A percentile compares a stretch with the other conserved stretches of the same genome.
Evolutionary conservation across 768 basidiomycete genomes (phyloP).

Genomic region (Tulasnella sp.): DNA sequence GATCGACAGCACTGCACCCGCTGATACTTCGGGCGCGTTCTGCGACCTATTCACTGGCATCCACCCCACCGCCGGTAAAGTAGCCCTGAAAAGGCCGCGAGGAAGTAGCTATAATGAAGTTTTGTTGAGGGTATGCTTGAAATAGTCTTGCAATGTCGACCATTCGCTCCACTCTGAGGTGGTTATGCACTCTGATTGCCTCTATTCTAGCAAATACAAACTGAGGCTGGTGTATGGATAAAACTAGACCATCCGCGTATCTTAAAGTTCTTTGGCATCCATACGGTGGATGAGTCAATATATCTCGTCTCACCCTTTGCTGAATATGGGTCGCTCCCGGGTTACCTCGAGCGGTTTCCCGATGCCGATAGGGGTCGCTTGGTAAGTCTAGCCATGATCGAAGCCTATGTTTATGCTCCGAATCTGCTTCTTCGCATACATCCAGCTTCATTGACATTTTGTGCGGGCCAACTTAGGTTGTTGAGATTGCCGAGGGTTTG

Average conservation of each 20-base stretch:
- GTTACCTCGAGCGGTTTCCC: neutral
- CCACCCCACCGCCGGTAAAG: neutral
- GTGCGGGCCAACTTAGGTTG: neutral
- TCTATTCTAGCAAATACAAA: neutral
- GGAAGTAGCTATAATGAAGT: neutral
- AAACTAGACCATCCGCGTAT: neutral
- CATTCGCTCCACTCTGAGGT: no score
- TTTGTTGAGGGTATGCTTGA: neutral
- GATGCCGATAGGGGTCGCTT: neutral
- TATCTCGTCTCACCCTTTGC: constrained; percentile 17
- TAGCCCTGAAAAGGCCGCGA: neutral
- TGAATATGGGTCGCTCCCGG: neutral
- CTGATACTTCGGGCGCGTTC: neutral
- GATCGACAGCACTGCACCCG: neutral
- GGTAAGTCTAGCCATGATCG: neutral
- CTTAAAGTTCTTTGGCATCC: neutral
- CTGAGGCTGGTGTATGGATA: neutral
- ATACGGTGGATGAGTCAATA: neutral
- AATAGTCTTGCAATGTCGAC: no score
- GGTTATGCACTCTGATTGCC: neutral
- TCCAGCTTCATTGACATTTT: neutral
- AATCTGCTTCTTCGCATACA: neutral
- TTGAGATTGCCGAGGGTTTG: neutral
- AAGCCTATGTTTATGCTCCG: no score
- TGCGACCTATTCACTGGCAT: constrained; percentile 13